Conservation (phyloP, 2,329 filamentous ascomycete species). For the Ceratocystis alfenasii region DNA sequence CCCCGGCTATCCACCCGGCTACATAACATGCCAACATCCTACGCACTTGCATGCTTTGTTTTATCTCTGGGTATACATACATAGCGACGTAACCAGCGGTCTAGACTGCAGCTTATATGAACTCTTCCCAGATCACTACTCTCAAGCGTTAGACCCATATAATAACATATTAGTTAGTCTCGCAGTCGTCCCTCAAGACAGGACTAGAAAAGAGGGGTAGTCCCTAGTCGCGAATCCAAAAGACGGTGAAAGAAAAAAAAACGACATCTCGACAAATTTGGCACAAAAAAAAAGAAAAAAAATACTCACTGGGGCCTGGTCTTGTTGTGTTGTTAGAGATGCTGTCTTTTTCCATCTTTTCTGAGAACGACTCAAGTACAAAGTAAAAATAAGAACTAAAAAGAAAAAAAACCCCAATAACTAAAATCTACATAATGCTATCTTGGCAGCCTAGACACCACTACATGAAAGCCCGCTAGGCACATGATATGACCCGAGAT, state of each 20-base stretch:
- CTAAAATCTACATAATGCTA: not conserved
- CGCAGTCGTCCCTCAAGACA: no score
- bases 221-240: not conserved
- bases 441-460: no score
- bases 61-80: not conserved
- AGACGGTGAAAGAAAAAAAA: not conserved
- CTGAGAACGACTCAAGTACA: no score
- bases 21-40: not conserved
- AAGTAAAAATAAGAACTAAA: no score
- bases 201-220: not conserved
- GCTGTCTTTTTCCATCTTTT: no score
- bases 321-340: no score
- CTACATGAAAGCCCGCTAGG: not conserved
- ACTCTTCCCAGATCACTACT: not conserved
- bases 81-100: not conserved
- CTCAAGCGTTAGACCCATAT: not conserved
- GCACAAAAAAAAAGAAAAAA: no score
- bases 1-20: not conserved
- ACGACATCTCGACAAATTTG: no score
- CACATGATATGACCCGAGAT: not conserved
- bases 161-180: no score
- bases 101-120: not conserved
- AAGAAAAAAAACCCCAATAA: not conserved
- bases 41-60: not conserved
- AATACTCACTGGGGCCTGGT: no score